These are phyloP conservation scores for Oryza coarctata DNA, from an alignment of 176 grass and related monocot genomes.

Conservation along the genomic window DNA sequence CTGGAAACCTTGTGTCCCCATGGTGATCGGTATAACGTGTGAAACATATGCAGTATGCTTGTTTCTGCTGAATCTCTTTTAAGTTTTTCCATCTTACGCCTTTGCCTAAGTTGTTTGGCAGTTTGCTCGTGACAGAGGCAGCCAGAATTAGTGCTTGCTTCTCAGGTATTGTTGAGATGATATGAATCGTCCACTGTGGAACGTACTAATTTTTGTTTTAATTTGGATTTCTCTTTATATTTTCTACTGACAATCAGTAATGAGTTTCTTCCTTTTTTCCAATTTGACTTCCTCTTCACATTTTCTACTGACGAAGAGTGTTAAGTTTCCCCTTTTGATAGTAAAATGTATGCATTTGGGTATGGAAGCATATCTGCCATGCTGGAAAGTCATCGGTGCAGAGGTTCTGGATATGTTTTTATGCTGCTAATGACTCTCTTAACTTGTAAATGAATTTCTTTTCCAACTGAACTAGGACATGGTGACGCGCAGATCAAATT, in stretches of 20 bases:
- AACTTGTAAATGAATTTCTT: constrained; percentile 30
- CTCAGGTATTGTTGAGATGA: constrained; percentile 47
- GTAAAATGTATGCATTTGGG: constrained; percentile 17
- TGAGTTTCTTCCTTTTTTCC: constrained; percentile 4
- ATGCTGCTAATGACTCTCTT: constrained; percentile 30
- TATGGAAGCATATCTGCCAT: constrained; percentile 4
- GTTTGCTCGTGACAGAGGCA: constrained; percentile 43
- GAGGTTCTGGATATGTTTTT: constrained; percentile 1
- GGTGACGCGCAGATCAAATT: constrained; percentile 25
- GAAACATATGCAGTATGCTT: constrained; percentile 39
- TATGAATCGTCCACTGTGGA: constrained; percentile 26
- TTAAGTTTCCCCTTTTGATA: constrained; percentile 30
- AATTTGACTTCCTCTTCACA: constrained; percentile 23
- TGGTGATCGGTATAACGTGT: constrained; percentile 31
- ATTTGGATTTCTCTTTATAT: constrained; percentile 26
- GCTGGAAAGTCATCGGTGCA: constrained; percentile 11
- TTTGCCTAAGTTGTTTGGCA: constrained; percentile 59
- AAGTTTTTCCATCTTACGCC: constrained; percentile 32
- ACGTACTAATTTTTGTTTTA: constrained; percentile 5
- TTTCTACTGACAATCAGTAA: constrained; percentile 37
- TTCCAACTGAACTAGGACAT: constrained; percentile 48
- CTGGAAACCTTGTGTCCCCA: not conserved
- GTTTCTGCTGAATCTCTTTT: constrained; percentile 28
- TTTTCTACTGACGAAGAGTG: constrained; percentile 36
- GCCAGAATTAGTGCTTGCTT: constrained; percentile 25